Evolutionary conservation across 805 yeast genomes (phyloP).

Genomic region (Wickerhamomyces mucosus): DNA sequence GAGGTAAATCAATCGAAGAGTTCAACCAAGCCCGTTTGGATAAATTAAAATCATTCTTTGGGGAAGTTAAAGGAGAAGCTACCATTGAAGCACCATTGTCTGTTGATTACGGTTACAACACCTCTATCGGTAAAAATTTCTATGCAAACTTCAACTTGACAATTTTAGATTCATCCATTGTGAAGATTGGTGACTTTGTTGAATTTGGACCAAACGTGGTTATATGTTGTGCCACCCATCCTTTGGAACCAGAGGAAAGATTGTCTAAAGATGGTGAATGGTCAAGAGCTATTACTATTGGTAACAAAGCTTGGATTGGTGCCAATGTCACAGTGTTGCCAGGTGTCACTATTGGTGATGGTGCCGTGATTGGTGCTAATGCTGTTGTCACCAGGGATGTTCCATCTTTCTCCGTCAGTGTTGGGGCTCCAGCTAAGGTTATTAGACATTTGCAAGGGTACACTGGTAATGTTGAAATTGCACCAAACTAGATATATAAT

Average conservation of each 20-base stretch:
- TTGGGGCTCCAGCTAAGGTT: conserved; percentile 52
- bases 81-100: conserved; percentile 49
- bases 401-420: conserved; percentile 47
- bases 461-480: no score
- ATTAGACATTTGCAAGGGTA: conserved; percentile 22
- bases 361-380: conserved; percentile 58
- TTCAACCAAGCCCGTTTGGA: conserved; percentile 27
- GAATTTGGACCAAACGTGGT: conserved; percentile 56
- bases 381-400: conserved; percentile 51
- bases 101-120: conserved; percentile 62
- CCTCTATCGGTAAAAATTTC: conserved; percentile 44
- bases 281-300: conserved; percentile 48
- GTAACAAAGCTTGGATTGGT: conserved; percentile 64
- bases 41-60: conserved; percentile 34
- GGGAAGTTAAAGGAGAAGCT: conserved; percentile 25
- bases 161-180: conserved; percentile 50
- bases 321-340: conserved; percentile 47
- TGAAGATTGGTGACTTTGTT: conserved; percentile 53
- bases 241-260: conserved; percentile 39
- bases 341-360: conserved; percentile 58
- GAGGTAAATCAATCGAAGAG: conserved; percentile 22
- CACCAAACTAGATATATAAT: no score
- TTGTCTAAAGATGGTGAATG: conserved; percentile 29
- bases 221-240: conserved; percentile 57
- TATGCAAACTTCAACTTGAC: conserved; percentile 48